Evolutionary conservation across 2,329 filamentous ascomycete genomes (phyloP).

Genomic region (Talaromyces sp.): DNA sequence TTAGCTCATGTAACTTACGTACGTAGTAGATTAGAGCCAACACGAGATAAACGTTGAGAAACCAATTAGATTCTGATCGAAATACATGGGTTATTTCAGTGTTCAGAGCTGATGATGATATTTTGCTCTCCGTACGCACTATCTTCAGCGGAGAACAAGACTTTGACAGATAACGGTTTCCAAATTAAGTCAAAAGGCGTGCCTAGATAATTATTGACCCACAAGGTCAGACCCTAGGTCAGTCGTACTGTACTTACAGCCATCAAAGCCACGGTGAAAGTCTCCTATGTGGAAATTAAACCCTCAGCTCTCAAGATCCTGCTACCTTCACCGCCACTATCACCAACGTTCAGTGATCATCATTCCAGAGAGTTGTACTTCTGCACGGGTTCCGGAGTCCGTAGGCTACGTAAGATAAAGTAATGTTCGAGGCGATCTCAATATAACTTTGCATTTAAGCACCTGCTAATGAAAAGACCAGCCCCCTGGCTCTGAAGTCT

Average conservation of each 20-base stretch:
- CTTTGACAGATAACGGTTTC: not conserved
- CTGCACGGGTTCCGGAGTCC: not conserved
- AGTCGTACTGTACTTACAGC: too few relatives aligned
- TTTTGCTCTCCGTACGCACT: not conserved
- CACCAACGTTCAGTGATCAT: not conserved
- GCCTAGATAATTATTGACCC: not conserved
- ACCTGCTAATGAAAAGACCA: not conserved
- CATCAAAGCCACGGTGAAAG: too few relatives aligned
- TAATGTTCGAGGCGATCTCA: not conserved
- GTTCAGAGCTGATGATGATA: not conserved
- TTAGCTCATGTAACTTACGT: not conserved
- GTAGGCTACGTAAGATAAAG: not conserved
- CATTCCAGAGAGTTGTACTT: not conserved
- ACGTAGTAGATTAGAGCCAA: not conserved
- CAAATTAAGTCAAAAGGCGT: not conserved
- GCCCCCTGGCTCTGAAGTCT: not conserved
- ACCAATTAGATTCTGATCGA: not conserved
- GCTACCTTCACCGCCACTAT: not conserved
- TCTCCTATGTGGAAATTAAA: too few relatives aligned
- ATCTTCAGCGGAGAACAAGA: too few relatives aligned
- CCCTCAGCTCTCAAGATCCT: not conserved
- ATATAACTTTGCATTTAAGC: not conserved
- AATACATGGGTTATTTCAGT: not conserved
- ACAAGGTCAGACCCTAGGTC: not conserved
- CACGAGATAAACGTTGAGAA: not conserved